Evolutionary conservation across 768 basidiomycete species (phyloP), one percentile per base, ranked within the genome.

Genomic region (Leccinum arenicola): DNA sequence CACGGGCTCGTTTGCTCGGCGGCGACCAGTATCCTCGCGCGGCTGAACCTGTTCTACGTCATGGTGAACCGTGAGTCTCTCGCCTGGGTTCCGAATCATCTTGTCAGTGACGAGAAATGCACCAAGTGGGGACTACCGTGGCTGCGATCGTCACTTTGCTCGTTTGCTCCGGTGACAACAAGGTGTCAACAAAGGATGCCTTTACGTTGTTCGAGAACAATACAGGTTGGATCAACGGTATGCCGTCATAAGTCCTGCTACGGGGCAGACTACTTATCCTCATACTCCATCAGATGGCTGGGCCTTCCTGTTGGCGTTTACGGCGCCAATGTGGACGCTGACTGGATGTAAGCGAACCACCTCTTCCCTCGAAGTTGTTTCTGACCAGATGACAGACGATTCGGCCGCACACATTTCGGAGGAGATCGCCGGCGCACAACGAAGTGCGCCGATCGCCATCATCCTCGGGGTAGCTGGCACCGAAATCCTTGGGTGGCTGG

Each of bases 361-460:
- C 40, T 15, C 6, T 38, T 36, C 47, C 21, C 35, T 17, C 6
- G 15, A 49, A 60, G 3, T 4, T 4, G 21, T 53, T 50, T 19
- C 21, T 61, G 59, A 60, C 14, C 29, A 40, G 19, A 25, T 52
- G 38, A 12, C 61, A 89, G 88, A 90, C 61, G 88, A 89, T 65
- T 89, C 88, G 36, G 88, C 88, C 6, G 87, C 86, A 27, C 88
- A 89, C 62, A 84, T 90, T 50, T 82, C 87, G 19, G 88, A 90
- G 73, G 88, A 90, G 70, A 82, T 84, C 1, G 74, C 87, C 3
- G 83, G 84, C 50, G 88, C 87, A 12, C 81, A 81, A 10, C 75
- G 77, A 55, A 82, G 84, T 25, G 88, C 86, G 4, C 88, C 88
- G 1, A 80, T 86, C 49, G 87, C 88, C 0, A 89, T 90, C 62